Base-by-base conservation (phyloP, 106 monocot species). In the Cymbidium sinense region DNA sequence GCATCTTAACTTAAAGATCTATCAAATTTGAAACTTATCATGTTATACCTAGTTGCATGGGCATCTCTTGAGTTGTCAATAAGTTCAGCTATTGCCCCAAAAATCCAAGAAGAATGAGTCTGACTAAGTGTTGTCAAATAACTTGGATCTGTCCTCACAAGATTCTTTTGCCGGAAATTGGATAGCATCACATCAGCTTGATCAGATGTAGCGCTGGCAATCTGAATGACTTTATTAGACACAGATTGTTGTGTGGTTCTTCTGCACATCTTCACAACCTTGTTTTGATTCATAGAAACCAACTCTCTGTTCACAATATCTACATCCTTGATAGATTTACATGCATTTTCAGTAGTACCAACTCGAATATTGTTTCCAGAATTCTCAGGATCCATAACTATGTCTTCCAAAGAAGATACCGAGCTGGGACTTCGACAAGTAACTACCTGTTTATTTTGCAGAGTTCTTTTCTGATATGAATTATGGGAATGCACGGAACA, bases 51-150 rank as follows among this genome's bases (percentile, higher is more conserved):
- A 28, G 43, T 75, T 43, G 90, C 84, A 43, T 78, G 77, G 5
- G 90, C 90, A 83, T 90, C 90, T 72, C 83, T 80, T 11, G 90
- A 90, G 50, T 90, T 90, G 44, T 90, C 90, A 50, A 90, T 76
- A 34, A 90, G 85, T 77, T 90, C 90, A 75, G 87, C 90, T 18
- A 90, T 78, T 33, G 90, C 90, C 36, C 90, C 90, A 81, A 90
- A 90, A 30, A 82, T 79, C 90, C 90, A 90, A 21, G 25, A 55
- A 28, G 86, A 83, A 81, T 86, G 89, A 79, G 83, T 81, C 54
- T 89, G 89, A 78, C 89, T 81, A 4, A 89, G 81, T 29, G 89
- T 89, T 79, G 74, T 80, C 44, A 89, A 62, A 50, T 86, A 89
- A 76, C 81, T 86, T 34, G 89, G 89, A 70, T 86, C 76, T 36